These are phyloP conservation scores for Skeletonema potamos DNA, from an alignment of 108 stramenopile species.

Conservation along the genomic window DNA sequence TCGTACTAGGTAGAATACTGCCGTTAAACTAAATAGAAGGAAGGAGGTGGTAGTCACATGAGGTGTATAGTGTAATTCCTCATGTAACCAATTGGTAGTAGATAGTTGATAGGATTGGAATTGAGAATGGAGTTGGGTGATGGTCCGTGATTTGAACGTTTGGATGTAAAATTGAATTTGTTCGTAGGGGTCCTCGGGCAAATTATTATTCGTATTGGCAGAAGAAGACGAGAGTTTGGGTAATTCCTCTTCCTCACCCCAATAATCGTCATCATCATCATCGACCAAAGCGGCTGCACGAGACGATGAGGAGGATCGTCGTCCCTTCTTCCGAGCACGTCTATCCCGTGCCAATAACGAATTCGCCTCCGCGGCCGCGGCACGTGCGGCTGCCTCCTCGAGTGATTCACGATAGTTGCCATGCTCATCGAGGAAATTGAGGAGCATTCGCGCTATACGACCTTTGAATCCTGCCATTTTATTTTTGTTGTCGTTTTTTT, in stretches of 20 bases:
- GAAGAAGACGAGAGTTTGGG: not conserved
- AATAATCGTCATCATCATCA: constrained; percentile 7
- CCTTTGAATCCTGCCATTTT: constrained; percentile 25
- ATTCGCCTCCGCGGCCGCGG: constrained; percentile 33
- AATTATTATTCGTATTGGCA: not conserved
- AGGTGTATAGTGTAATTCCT: constrained; percentile 28
- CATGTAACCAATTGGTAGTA: constrained; percentile 18
- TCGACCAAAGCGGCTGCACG: too few relatives aligned
- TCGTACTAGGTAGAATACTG: not conserved
- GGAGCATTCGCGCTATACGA: constrained; percentile 39
- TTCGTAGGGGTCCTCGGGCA: constrained; percentile 51
- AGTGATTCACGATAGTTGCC: constrained; percentile 38
- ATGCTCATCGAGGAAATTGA: constrained; percentile 52
- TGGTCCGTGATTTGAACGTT: constrained; percentile 21
- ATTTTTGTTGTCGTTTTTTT: not conserved
- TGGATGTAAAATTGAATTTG: constrained; percentile 45
- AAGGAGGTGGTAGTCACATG: not conserved
- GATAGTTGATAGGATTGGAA: not conserved
- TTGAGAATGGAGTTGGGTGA: not conserved
- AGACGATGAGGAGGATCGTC: too few relatives aligned
- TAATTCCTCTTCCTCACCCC: constrained; percentile 1
- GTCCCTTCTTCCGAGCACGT: constrained; percentile 6
- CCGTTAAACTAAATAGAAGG: not conserved
- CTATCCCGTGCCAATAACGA: constrained; percentile 18
- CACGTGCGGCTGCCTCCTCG: constrained; percentile 47